phyloP scores from a whole-genome alignment of 148 eudicot species.

The Vaccinium darrowii region DNA sequence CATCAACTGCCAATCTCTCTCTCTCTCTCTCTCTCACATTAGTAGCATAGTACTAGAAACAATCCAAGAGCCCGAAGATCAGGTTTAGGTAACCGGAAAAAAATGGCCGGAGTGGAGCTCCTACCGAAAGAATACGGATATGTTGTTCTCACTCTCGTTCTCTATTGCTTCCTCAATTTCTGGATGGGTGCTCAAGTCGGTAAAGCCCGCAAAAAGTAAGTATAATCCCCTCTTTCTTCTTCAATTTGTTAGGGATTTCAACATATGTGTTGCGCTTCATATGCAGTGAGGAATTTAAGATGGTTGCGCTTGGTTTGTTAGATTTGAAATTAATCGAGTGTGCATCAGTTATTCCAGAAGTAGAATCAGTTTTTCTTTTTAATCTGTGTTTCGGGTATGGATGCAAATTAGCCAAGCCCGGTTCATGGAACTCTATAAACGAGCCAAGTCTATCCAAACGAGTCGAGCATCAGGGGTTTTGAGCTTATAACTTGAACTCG shows the following conservation, averaged over 20 bases:
- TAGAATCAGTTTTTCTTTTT: too few species aligned
- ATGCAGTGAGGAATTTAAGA: too few species aligned
- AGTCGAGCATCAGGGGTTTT: too few species aligned
- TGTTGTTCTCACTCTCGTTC: conserved; percentile 53
- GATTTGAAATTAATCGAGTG: too few species aligned
- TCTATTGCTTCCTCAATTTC: conserved; percentile 64
- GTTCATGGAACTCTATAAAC: too few species aligned
- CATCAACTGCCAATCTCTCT: background rate
- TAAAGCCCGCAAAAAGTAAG: conserved; percentile 75
- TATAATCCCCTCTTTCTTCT: background rate
- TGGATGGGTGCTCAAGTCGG: conserved; percentile 86
- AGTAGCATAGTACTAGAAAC: too few species aligned
- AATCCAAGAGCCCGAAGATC: background rate
- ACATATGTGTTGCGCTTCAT: background rate
- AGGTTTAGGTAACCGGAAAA: background rate
- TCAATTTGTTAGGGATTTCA: background rate
- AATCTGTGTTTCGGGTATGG: too few species aligned
- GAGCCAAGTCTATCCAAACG: too few species aligned
- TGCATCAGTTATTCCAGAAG: too few species aligned
- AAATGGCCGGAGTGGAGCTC: conserved; percentile 48
- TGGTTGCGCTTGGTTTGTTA: too few species aligned
- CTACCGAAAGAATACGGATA: conserved; percentile 78
- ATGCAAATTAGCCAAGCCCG: too few species aligned
- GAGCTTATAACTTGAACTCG: too few species aligned
- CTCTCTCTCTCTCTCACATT: background rate